These are phyloP conservation scores for Pestalotiopsis sp. DNA, from an alignment of 2,329 filamentous ascomycete genomes.

Conservation along the genomic window DNA sequence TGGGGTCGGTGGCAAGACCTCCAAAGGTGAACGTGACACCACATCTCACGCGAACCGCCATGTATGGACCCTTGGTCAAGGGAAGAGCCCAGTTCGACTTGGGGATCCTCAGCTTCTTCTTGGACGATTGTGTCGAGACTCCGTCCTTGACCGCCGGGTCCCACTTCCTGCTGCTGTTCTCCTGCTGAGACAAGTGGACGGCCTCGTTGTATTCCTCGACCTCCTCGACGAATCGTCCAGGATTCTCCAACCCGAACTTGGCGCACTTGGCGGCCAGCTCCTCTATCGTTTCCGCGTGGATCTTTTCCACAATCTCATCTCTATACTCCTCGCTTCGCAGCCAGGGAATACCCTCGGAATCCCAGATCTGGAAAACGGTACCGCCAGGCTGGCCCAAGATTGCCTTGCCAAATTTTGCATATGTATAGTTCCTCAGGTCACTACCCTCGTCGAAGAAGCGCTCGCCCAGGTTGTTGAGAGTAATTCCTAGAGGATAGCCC, in stretches of 20 bases:
- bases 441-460: conserved; percentile 68
- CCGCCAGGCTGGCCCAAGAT: conserved; percentile 60
- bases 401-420: conserved; percentile 63
- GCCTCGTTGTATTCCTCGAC: conserved; percentile 59
- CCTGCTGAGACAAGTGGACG: conserved; percentile 44
- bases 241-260: conserved; percentile 45
- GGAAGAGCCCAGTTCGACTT: conserved; percentile 70
- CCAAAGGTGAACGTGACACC: conserved; percentile 72
- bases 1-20: conserved; percentile 55
- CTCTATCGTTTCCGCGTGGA: conserved; percentile 50
- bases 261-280: conserved; percentile 54
- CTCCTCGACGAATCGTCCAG: conserved; percentile 48
- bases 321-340: conserved; percentile 63
- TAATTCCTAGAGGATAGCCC: conserved; percentile 66
- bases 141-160: conserved; percentile 63
- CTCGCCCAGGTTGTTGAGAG: conserved; percentile 58
- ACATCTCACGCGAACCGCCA: conserved; percentile 64
- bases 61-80: conserved; percentile 55
- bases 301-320: conserved; percentile 54
- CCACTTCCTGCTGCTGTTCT: conserved; percentile 47
- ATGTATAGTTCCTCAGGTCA: conserved; percentile 67
- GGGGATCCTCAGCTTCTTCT: conserved; percentile 41
- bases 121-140: conserved; percentile 57
- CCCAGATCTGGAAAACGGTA: conserved; percentile 66
- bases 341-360: conserved; percentile 50